A percentile compares a stretch with the other conserved stretches of the same genome.
Conservation (phyloP, 108 stramenopile genomes). For the Pseudonitzschia multiseries region DNA sequence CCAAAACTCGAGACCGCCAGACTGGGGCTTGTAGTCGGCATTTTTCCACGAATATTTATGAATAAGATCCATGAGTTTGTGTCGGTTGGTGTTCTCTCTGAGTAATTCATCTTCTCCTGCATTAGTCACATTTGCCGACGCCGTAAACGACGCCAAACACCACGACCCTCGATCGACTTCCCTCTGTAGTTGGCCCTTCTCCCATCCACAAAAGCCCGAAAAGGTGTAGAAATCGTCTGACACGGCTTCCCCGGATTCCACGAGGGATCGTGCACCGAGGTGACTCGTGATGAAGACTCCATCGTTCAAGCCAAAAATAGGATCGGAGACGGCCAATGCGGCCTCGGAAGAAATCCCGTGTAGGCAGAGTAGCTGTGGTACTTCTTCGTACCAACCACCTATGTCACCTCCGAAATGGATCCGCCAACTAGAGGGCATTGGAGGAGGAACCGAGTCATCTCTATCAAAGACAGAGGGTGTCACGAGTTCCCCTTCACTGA, state of each 20-base stretch:
- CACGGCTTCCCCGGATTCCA: constrained; percentile 34
- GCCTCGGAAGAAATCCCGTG: constrained; percentile 37
- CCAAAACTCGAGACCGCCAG: constrained; percentile 12
- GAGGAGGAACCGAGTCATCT: not conserved
- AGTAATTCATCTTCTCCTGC: not conserved
- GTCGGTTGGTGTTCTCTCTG: not conserved
- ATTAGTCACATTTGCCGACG: not conserved
- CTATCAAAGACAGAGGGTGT: constrained; percentile 1
- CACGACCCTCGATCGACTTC: constrained; percentile 54
- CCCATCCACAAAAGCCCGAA: constrained; percentile 63
- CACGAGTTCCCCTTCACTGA: not conserved
- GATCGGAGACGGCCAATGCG: constrained; percentile 39
- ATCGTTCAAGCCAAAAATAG: constrained; percentile 26
- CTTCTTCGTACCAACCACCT: constrained; percentile 30
- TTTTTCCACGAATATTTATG: constrained; percentile 19
- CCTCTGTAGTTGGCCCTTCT: constrained; percentile 40
- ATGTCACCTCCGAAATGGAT: constrained; percentile 68
- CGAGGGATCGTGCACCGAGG: constrained; percentile 38
- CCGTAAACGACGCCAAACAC: constrained; percentile 44
- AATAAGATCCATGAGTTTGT: not conserved
- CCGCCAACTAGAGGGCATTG: constrained; percentile 17
- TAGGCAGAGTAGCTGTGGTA: constrained; percentile 42
- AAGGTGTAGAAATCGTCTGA: constrained; percentile 43
- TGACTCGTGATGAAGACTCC: constrained; percentile 46
- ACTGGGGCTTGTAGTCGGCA: not conserved